These are phyloP conservation scores for Penicillium digitatum DNA, from an alignment of 2,329 filamentous ascomycete genomes.

Conservation along the genomic window DNA sequence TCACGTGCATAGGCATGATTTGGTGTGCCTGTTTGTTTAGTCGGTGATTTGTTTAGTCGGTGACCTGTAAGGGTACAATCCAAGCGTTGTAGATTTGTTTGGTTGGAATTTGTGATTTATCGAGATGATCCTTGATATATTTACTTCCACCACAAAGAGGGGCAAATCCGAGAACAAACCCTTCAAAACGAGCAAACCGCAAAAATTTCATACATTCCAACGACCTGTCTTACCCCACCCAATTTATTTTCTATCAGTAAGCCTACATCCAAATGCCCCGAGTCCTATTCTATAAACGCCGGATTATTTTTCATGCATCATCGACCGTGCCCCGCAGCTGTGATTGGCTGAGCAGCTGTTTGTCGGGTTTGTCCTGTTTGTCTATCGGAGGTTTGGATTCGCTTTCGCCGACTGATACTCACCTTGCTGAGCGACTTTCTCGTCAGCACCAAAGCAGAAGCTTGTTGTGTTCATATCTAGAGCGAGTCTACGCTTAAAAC, in stretches of 20 bases:
- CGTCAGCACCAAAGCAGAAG: neutral
- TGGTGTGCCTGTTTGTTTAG: neutral
- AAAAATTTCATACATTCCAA: neutral
- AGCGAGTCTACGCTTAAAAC: neutral
- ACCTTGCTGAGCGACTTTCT: neutral
- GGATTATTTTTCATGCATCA: conserved; percentile 6
- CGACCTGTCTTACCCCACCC: too few species aligned
- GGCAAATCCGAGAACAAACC: neutral
- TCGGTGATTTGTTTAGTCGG: neutral
- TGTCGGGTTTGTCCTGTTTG: conserved; percentile 34
- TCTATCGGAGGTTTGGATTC: conserved; percentile 8
- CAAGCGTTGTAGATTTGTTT: neutral
- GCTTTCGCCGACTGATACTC: neutral
- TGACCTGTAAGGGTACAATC: neutral
- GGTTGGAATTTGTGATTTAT: conserved; percentile 3
- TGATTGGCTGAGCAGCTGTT: conserved; percentile 22
- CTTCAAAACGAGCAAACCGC: neutral
- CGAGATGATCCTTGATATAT: neutral
- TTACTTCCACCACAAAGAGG: neutral
- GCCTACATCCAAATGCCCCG: neutral
- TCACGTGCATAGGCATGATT: conserved; percentile 12
- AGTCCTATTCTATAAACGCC: neutral
- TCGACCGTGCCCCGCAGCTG: neutral
- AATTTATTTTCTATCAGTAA: neutral
- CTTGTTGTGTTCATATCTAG: neutral